Percentiles rank a stretch among this genome's conserved stretches.
Conservation (phyloP, 2,329 filamentous ascomycete species). For the Aotearoamyces nothofagi region DNA sequence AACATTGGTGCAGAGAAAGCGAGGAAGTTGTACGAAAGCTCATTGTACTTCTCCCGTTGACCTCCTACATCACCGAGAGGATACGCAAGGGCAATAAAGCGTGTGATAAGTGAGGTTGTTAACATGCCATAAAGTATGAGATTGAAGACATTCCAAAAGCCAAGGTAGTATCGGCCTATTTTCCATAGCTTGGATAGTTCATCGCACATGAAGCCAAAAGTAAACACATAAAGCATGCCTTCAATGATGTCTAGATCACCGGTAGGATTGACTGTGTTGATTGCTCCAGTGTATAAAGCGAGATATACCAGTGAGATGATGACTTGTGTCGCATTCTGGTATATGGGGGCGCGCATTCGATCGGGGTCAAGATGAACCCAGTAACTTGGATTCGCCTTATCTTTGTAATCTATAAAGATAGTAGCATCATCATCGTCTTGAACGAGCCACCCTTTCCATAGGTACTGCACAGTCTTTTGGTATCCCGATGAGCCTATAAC, state of each 20-base stretch:
- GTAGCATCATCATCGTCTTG: conserved; percentile 85
- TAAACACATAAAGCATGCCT: conserved; percentile 77
- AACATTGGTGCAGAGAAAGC: conserved; percentile 94
- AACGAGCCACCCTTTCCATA: conserved; percentile 95
- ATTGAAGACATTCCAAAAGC: conserved; percentile 98
- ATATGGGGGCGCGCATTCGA: conserved; percentile 80
- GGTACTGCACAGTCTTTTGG: conserved; percentile 76
- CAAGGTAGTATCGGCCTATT: conserved; percentile 76
- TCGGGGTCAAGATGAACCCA: conserved; percentile 81
- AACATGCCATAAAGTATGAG: conserved; percentile 66
- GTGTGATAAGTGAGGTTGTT: conserved; percentile 60
- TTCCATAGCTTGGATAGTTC: conserved; percentile 87
- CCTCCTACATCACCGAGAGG: conserved; percentile 28
- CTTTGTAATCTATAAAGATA: conserved; percentile 77
- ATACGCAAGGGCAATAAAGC: conserved; percentile 63
- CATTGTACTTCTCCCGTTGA: conserved; percentile 50
- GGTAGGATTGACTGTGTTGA: conserved; percentile 81
- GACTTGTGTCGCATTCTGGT: conserved; percentile 84
- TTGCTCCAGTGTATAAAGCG: conserved; percentile 71
- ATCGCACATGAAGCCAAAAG: conserved; percentile 78
- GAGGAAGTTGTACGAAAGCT: conserved; percentile 82
- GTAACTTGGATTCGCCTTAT: conserved; percentile 66
- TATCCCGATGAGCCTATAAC: conserved; percentile 90
- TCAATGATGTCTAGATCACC: conserved; percentile 80
- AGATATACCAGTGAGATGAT: conserved; percentile 74